These are phyloP conservation scores for Auricularia auricula-judae DNA, from an alignment of 768 basidiomycete genomes.

Conservation along the genomic window DNA sequence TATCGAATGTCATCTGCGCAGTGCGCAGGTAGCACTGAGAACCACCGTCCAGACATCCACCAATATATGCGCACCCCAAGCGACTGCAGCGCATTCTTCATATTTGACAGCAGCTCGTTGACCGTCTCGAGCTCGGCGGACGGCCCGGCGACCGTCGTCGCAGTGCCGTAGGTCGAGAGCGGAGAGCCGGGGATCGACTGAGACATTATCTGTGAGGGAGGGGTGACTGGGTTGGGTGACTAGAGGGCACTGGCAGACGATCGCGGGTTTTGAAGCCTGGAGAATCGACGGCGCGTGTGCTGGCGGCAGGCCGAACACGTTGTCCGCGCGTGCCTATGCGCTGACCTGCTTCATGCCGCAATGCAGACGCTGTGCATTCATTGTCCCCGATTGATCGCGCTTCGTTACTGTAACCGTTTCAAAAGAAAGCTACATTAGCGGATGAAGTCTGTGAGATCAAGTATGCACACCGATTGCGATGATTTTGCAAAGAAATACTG, in stretches of 20 bases:
- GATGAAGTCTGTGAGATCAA: no score
- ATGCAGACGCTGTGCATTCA: no score
- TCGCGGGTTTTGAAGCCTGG: not conserved
- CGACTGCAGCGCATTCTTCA: conserved; percentile 22
- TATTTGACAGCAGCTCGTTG: conserved; percentile 16
- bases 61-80: conserved; percentile 18
- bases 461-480: no score
- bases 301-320: not conserved
- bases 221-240: not conserved
- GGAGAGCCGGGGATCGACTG: not conserved
- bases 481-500: no score
- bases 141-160: conserved; percentile 7
- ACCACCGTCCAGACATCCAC: no score
- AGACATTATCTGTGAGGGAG: not conserved
- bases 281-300: not conserved
- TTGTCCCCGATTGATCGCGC: no score
- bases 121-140: conserved; percentile 10
- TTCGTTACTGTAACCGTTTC: no score
- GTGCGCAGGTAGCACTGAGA: not conserved
- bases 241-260: not conserved
- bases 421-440: no score
- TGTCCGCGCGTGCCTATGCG: not conserved
- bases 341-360: no score
- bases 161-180: not conserved
- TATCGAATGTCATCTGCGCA: conserved; percentile 32